A percentile compares a stretch with the other conserved stretches of the same genome.
These are phyloP conservation scores for Astraeus odoratus DNA, from an alignment of 768 basidiomycete species.

Conservation along the genomic window DNA sequence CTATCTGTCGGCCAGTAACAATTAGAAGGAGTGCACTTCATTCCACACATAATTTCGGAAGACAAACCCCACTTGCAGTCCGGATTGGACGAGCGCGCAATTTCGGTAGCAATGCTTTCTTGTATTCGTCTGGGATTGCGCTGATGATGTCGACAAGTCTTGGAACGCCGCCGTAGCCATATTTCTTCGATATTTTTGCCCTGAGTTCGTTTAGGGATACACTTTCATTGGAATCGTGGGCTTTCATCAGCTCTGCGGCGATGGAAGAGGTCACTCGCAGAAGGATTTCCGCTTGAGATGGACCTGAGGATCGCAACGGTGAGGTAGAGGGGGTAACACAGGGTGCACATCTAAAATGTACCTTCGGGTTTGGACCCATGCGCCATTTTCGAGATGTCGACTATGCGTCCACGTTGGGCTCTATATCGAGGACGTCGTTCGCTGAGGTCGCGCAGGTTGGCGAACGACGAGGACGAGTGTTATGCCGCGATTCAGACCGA, in stretches of 20 bases:
- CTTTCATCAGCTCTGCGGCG: constrained; percentile 87
- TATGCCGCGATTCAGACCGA: too few relatives aligned
- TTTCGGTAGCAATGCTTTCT: constrained; percentile 83
- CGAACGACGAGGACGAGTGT: too few relatives aligned
- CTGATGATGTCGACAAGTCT: constrained; percentile 96
- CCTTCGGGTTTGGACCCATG: background rate
- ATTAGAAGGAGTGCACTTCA: background rate
- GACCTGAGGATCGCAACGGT: constrained; percentile 36
- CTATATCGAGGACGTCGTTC: too few relatives aligned
- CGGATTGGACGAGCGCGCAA: constrained; percentile 90
- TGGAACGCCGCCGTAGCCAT: constrained; percentile 79
- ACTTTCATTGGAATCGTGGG: constrained; percentile 68
- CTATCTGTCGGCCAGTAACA: constrained; percentile 57
- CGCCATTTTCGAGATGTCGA: background rate
- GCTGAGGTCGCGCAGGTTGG: too few relatives aligned
- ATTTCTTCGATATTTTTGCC: constrained; percentile 84
- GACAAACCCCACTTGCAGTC: constrained; percentile 88
- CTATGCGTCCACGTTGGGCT: background rate
- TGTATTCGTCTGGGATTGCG: constrained; percentile 96
- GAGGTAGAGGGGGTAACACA: background rate
- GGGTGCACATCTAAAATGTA: background rate
- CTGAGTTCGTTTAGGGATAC: constrained; percentile 88
- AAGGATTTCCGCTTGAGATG: constrained; percentile 85
- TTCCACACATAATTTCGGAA: background rate
- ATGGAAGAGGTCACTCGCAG: constrained; percentile 92